Evolutionary conservation across 768 basidiomycete genomes (phyloP).

Genomic region (Podaxis sp.): DNA sequence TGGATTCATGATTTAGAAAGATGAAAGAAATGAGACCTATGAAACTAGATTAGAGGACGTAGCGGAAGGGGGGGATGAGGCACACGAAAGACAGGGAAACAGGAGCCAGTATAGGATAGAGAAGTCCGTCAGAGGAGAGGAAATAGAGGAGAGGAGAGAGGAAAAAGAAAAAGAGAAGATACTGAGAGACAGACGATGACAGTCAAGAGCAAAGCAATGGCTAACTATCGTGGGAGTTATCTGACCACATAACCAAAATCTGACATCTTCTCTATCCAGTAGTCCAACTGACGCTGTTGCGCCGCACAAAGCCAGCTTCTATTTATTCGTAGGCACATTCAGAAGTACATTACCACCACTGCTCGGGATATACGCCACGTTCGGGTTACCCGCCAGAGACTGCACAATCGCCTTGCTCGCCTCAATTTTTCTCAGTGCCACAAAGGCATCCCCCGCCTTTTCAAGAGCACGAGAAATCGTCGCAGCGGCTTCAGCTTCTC

Average conservation of each 20-base stretch:
- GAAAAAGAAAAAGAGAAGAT: slow-evolving; percentile 45
- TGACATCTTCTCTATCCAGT: slow-evolving; percentile 10
- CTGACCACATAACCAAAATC: slow-evolving; percentile 24
- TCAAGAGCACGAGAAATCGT: slow-evolving; percentile 90
- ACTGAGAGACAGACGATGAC: slow-evolving; percentile 42
- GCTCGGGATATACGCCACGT: slow-evolving; percentile 88
- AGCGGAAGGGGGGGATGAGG: slow-evolving; percentile 17
- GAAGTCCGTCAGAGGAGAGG: slow-evolving; percentile 56
- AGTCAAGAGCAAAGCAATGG: slow-evolving; percentile 39
- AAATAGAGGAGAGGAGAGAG: slow-evolving; percentile 42
- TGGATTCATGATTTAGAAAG: slow-evolving; percentile 69
- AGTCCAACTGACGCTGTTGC: slow-evolving; percentile 7
- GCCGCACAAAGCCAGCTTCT: slow-evolving; percentile 16
- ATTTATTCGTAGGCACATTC: slow-evolving; percentile 67
- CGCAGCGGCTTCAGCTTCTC: slow-evolving; percentile 94
- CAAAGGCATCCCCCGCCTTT: slow-evolving; percentile 94
- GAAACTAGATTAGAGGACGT: slow-evolving; percentile 16
- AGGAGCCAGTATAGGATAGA: slow-evolving; percentile 45
- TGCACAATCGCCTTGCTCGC: slow-evolving; percentile 96
- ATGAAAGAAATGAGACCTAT: slow-evolving; percentile 48
- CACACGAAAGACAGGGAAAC: slow-evolving; percentile 51
- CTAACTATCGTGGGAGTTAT: slow-evolving; percentile 36
- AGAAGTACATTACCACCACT: slow-evolving; percentile 75
- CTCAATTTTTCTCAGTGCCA: slow-evolving; percentile 94
- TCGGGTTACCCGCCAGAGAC: slow-evolving; percentile 71